Conservation (phyloP, 441 rosid genomes). For the Aleurites moluccanus region DNA sequence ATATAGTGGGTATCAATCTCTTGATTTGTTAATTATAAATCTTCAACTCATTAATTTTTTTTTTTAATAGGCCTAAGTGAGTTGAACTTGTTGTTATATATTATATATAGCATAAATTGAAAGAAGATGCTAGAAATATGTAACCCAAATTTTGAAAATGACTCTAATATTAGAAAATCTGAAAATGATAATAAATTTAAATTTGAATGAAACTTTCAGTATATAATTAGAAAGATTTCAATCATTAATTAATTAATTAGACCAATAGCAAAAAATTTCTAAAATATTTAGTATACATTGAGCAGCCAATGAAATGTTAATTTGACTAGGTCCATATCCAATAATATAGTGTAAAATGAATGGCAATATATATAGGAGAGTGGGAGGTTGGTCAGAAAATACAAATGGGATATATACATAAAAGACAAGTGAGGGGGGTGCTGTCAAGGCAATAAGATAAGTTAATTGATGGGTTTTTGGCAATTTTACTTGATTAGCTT, state of each 20-base stretch:
- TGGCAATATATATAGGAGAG: background rate
- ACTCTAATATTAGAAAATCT: no score
- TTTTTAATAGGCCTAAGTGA: no score
- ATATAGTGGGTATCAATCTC: background rate
- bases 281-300: background rate
- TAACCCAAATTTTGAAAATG: no score
- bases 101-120: no score
- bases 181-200: no score
- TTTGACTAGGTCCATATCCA: background rate
- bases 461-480: background rate
- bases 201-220: no score
- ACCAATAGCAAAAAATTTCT: background rate
- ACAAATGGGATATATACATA: background rate
- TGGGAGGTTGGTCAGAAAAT: background rate
- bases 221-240: no score
- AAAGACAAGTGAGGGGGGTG: background rate
- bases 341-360: background rate
- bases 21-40: background rate
- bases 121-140: no score
- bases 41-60: background rate
- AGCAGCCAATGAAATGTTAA: conserved; percentile 10
- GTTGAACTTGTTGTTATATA: no score
- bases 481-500: conserved; percentile 1
- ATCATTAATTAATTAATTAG: no score
- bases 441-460: conserved; percentile 24